A percentile compares a stretch with the other conserved stretches of the same genome.
Evolutionary conservation across 1,284 basidiomycete genomes (phyloP).

Genomic region (Cryptococcus sp.): DNA sequence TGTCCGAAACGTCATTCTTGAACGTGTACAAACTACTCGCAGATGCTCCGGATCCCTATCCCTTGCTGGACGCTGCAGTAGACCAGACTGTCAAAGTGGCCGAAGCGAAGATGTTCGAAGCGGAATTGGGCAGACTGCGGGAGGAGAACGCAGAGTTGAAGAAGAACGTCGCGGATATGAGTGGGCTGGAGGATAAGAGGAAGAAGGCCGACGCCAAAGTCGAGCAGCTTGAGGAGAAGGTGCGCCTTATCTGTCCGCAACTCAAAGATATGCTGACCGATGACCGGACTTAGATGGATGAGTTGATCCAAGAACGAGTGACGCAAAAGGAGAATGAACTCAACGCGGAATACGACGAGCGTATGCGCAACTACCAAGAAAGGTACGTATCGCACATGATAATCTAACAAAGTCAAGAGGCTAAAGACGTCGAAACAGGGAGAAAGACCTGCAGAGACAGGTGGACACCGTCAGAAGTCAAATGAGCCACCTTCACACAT

Average conservation of each 20-base stretch:
- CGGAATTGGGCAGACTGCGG: slow-evolving; percentile 67
- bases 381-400: slow-evolving; percentile 60
- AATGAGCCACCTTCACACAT: slow-evolving; percentile 81
- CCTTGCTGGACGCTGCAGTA: slow-evolving; percentile 88
- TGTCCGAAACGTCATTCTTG: slow-evolving; percentile 89
- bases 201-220: slow-evolving; percentile 72
- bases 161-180: slow-evolving; percentile 67
- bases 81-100: slow-evolving; percentile 86
- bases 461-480: slow-evolving; percentile 81
- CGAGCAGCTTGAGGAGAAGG: slow-evolving; percentile 81
- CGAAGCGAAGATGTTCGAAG: slow-evolving; percentile 73
- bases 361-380: slow-evolving; percentile 90
- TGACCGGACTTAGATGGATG: slow-evolving; percentile 71
- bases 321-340: slow-evolving; percentile 90
- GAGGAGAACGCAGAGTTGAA: slow-evolving; percentile 79
- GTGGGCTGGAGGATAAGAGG: slow-evolving; percentile 69
- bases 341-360: slow-evolving; percentile 94
- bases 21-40: slow-evolving; percentile 91
- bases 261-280: slow-evolving; percentile 11
- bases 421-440: slow-evolving; percentile 57
- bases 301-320: slow-evolving; percentile 80
- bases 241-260: slow-evolving; percentile 44
- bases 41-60: slow-evolving; percentile 94
- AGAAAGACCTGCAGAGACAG: slow-evolving; percentile 87
- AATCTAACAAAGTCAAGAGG: not conserved